Base-by-base conservation (phyloP, 306 rosid species). In the Cucumis hystrix region DNA sequence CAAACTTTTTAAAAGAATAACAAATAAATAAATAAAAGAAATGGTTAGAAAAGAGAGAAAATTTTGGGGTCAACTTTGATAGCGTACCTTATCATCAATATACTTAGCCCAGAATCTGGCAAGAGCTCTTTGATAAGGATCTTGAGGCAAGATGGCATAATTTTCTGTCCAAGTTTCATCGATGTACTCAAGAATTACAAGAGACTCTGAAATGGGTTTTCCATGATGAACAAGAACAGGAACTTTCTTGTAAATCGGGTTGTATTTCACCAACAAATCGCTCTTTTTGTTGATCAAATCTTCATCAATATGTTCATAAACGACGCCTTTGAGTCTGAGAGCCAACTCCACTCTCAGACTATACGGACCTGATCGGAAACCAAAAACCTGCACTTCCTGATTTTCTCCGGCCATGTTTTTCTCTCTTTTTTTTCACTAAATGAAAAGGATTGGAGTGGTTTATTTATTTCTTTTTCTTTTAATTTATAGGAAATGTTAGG, bases 51-150 rank as follows among this genome's bases (percentile, higher is more conserved):
- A 33, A 33, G 5, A 33, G 37, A 33, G 0, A 3, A 33, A 33
- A 33, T 33, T 33, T 33, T 33, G 0, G 5, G 37, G 37, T 33
- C 41, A 7, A 6, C 40, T 37, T 37, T 37, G 25, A 4, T 37
- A 37, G 0, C 49, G 49, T n/a, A 64, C 71, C 51, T 18, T 65
- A 1, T 65, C 52, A 68, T 68, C 75, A 2, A 68, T 41, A 3
- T 10, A 68, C 18, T 68, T 68, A 13, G 56, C 78, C 96, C 92
- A 92, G 54, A 92, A 92, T n/a, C 91, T 89, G 10, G 92, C 87
- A 1, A 28, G 13, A 64, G 97, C 87, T 82, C 80, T 85, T 10
- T 80, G 76, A 17, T 49, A 78, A 23, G 91, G 89, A 11, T 87
- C 71, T 17, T 18, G 2, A 4, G 96, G 91, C 77, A 90, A 82